Conservation (phyloP, 108 stramenopile species). For the Epipyxis sp. region DNA sequence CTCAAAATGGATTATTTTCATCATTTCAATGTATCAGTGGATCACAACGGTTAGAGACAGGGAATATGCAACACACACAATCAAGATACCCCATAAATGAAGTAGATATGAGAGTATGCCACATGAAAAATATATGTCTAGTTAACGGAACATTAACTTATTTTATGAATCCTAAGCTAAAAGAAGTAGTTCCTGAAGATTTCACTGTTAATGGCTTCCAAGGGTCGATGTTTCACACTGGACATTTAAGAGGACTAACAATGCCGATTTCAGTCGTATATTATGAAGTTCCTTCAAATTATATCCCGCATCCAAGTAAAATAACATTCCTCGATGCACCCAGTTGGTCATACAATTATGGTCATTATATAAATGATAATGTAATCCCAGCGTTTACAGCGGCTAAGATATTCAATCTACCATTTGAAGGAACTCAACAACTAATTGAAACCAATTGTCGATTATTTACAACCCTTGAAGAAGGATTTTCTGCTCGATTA, state of each 20-base stretch:
- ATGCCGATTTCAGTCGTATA: neutral
- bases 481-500: constrained; percentile 4
- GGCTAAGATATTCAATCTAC: neutral
- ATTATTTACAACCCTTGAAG: neutral
- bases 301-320: neutral
- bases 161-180: neutral
- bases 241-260: neutral
- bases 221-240: neutral
- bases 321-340: neutral
- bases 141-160: constrained; percentile 15
- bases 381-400: constrained; percentile 11
- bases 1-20: neutral
- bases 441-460: neutral
- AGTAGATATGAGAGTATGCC: neutral
- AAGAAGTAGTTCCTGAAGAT: neutral
- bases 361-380: constrained; percentile 2
- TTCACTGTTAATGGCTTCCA: neutral
- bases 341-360: constrained; percentile 14
- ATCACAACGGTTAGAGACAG: neutral
- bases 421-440: neutral
- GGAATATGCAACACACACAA: neutral
- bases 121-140: neutral
- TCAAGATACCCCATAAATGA: neutral
- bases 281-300: neutral
- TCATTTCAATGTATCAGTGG: constrained; percentile 1